Conservation (phyloP, 495 filamentous ascomycete species). For the Penicillium manginii region DNA sequence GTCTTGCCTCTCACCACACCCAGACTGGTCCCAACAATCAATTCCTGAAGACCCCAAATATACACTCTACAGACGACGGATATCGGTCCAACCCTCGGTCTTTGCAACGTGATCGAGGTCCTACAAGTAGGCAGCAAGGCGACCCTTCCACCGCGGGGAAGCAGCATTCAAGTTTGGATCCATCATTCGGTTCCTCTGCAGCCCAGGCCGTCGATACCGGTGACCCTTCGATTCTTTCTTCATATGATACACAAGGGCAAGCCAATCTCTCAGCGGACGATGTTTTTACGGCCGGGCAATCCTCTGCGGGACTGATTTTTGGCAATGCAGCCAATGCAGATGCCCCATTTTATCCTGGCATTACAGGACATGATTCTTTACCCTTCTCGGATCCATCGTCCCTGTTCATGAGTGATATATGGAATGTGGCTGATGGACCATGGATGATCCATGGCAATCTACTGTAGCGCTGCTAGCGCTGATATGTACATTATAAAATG, state of each 20-base stretch:
- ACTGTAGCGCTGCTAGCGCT: neutral
- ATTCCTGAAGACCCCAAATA: neutral
- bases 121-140: neutral
- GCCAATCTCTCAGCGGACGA: slow-evolving; percentile 8
- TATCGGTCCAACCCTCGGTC: neutral
- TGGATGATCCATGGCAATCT: slow-evolving; percentile 45
- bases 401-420: slow-evolving; percentile 36
- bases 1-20: neutral
- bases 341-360: slow-evolving; percentile 18
- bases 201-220: neutral
- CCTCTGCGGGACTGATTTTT: slow-evolving; percentile 29
- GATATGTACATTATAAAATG: neutral
- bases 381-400: slow-evolving; percentile 26
- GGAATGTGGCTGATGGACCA: slow-evolving; percentile 47
- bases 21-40: neutral
- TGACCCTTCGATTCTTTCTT: slow-evolving; percentile 13
- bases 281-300: slow-evolving; percentile 9
- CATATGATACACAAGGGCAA: slow-evolving; percentile 5
- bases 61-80: neutral
- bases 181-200: neutral
- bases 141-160: neutral
- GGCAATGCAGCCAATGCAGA: slow-evolving; percentile 24
- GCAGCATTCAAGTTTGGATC: neutral
- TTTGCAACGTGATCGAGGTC: neutral
- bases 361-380: slow-evolving; percentile 19